Percentiles rank a stretch among this genome's conserved stretches.
These are phyloP conservation scores for Suillus americanus DNA, from an alignment of 768 basidiomycete species.

Conservation along the genomic window DNA sequence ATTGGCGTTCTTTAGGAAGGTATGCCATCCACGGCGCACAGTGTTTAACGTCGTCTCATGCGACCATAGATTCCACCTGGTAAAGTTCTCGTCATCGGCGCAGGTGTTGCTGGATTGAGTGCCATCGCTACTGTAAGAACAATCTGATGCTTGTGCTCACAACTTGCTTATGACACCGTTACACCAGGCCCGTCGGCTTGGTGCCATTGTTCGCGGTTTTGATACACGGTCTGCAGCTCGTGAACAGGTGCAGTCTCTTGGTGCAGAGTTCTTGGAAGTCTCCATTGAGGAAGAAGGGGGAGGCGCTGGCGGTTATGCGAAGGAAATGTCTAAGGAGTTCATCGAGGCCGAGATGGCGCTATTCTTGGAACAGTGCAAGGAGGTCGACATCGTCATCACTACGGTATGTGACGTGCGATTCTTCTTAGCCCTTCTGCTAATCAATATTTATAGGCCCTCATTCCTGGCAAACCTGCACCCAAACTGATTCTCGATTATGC, in stretches of 20 bases:
- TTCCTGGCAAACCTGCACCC: constrained; percentile 85
- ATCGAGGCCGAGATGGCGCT: constrained; percentile 86
- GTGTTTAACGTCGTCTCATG: constrained; percentile 17
- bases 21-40: constrained; percentile 16
- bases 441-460: constrained; percentile 56
- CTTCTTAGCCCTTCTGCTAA: constrained; percentile 3
- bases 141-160: background rate
- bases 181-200: constrained; percentile 70
- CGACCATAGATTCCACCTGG: constrained; percentile 71
- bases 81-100: constrained; percentile 86
- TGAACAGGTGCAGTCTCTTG: constrained; percentile 88
- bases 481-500: constrained; percentile 77
- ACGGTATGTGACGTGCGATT: constrained; percentile 43
- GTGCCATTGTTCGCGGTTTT: constrained; percentile 87
- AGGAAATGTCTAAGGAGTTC: constrained; percentile 89
- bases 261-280: constrained; percentile 89
- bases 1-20: constrained; percentile 39
- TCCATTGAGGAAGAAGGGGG: constrained; percentile 77
- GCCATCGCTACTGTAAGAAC: constrained; percentile 75
- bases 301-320: constrained; percentile 84
- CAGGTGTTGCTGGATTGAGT: constrained; percentile 85
- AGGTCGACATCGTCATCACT: constrained; percentile 87
- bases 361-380: constrained; percentile 85
- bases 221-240: constrained; percentile 83
- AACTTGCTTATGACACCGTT: background rate